Conservation (phyloP, 805 yeast species). For the Ogataea degrootiae region DNA sequence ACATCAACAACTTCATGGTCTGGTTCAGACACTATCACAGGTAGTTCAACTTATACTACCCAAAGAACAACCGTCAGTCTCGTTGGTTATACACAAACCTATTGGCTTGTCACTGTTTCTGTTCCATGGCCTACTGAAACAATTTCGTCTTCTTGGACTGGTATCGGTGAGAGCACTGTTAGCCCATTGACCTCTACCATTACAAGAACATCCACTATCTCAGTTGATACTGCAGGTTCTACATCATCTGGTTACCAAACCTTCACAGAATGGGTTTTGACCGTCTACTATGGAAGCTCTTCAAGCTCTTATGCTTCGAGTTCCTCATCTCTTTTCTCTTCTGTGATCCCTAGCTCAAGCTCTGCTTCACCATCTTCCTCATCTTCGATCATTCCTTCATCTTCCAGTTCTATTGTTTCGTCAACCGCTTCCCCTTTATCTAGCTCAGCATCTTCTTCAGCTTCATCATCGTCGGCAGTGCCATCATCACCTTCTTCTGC, state of each 20-base stretch:
- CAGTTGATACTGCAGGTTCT: neutral
- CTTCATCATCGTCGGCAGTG: neutral
- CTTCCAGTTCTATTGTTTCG: neutral
- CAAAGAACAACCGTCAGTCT: neutral
- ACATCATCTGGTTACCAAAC: neutral
- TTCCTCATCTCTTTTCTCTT: neutral
- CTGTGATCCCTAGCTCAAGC: neutral
- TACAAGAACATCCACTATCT: neutral
- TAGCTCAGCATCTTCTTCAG: neutral
- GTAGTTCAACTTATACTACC: neutral
- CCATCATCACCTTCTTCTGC: neutral
- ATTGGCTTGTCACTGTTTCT: neutral
- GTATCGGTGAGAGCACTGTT: neutral
- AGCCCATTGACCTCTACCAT: neutral
- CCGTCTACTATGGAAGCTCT: neutral
- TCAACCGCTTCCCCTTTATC: neutral
- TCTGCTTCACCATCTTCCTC: neutral
- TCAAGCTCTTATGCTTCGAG: neutral
- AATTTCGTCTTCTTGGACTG: neutral
- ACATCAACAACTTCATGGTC: constrained; percentile 1
- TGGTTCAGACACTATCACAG: neutral
- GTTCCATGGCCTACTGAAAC: constrained; percentile 1
- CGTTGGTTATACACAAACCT: neutral
- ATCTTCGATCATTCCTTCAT: too few relatives aligned
- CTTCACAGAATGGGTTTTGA: neutral